Base-by-base conservation (phyloP, 176 grass and related monocot genomes). In the Echinochloa phyllopogon region DNA sequence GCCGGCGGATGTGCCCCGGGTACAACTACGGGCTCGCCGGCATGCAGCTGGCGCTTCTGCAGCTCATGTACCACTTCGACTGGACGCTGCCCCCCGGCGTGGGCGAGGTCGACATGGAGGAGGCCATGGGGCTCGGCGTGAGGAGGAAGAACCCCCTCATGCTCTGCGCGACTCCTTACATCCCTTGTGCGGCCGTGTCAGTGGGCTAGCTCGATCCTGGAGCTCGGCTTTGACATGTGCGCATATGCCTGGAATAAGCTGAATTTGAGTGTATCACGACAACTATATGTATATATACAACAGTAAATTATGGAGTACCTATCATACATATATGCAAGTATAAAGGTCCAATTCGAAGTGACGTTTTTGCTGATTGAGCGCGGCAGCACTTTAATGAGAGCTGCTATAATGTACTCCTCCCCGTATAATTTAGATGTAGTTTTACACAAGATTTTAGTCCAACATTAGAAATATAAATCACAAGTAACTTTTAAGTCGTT, bases 31-130 rank as follows among this genome's bases (percentile, higher is more conserved):
- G 75, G 57, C 75, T 78, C 14, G 75, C 75, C 53, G 57, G 75
- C 6, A 78, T 78, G 75, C 40, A 62, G 75, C 13, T 78, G 39
- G 39, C 75, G 75, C 57, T 78, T 40, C 75, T 78, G 56, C 75
- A 78, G 56, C 57, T 78, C 57, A 78, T 78, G 75, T 78, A 78
- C 57, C 75, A 78, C 75, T 78, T 78, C 75, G 75, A 78, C 57
- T 78, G 75, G 75, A 44, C 0, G 40, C 38, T 78, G n/a, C 75
- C 75, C 0, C 6, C 13, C 40, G 57, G 75, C 56, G 75, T 45
- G 8, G 75, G 62, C 13, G 57, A 78, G 75, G 40, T 78, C 39
- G 57, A 78, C 75, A 78, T 62, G 75, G 75, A 78, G 39, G 75
- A 62, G 57, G 75, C 75, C 75, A 78, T 78, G 75, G 75, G 75